phyloP scores from a whole-genome alignment of 106 monocot species.

The Dioscorea alata region DNA sequence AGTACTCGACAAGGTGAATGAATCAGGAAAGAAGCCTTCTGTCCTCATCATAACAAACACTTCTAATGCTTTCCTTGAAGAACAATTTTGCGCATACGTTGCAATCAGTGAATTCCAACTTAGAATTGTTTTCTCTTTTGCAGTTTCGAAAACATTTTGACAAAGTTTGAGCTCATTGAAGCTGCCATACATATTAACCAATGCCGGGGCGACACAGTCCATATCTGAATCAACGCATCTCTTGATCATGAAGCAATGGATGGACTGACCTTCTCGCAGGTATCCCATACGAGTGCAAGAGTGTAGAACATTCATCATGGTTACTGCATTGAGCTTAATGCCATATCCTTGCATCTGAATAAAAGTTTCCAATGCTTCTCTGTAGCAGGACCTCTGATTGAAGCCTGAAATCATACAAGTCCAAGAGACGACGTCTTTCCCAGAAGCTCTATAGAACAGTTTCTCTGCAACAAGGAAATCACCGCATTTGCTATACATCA shows the following conservation, averaged over 20 bases:
- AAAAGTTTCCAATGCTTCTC: conserved; percentile 14
- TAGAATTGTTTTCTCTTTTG: conserved; percentile 8
- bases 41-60: conserved; percentile 1
- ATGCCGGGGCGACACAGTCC: neutral
- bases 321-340: conserved; percentile 9
- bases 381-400: conserved; percentile 9
- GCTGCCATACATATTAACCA: conserved; percentile 13
- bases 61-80: conserved; percentile 2
- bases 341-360: conserved; percentile 6
- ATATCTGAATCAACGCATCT: neutral
- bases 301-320: conserved; percentile 3
- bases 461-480: conserved; percentile 9
- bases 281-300: conserved; percentile 14
- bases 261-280: conserved; percentile 14
- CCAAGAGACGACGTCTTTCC: conserved; percentile 8
- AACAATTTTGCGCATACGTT: conserved; percentile 7
- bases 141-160: conserved; percentile 6
- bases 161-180: conserved; percentile 2
- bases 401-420: conserved; percentile 24
- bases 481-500: conserved; percentile 12
- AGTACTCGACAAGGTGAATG: conserved; percentile 3
- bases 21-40: conserved; percentile 11
- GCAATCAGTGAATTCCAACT: conserved; percentile 10
- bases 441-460: conserved; percentile 1
- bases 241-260: conserved; percentile 14